phyloP scores from a whole-genome alignment of 495 filamentous ascomycete species.

The Patellaria atrata region DNA sequence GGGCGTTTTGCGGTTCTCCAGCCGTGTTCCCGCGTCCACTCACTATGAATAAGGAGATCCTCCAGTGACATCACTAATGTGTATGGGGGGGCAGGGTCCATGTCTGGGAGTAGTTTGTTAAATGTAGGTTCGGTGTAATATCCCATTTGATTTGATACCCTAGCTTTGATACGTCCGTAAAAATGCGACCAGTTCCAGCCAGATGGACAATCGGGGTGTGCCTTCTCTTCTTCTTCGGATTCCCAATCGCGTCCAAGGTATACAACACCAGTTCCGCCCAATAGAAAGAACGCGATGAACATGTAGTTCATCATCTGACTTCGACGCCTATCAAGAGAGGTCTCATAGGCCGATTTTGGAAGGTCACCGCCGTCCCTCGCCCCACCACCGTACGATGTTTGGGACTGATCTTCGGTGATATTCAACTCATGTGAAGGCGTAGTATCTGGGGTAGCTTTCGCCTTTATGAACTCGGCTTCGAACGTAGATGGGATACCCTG shows the following conservation, averaged over 20 bases:
- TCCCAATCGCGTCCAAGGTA: conserved; percentile 83
- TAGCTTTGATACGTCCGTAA: conserved; percentile 63
- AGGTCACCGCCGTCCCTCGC: conserved; percentile 34
- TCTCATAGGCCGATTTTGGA: conserved; percentile 75
- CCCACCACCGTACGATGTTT: conserved; percentile 21
- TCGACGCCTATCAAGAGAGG: conserved; percentile 70
- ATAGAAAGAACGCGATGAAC: conserved; percentile 40
- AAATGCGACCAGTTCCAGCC: conserved; percentile 60
- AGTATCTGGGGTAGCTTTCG: conserved; percentile 1
- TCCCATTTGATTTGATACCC: conserved; percentile 53
- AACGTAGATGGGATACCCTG: conserved; percentile 85
- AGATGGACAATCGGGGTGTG: conserved; percentile 54
- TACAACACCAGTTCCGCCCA: conserved; percentile 37
- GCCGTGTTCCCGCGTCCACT: conserved; percentile 85
- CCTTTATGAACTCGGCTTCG: conserved; percentile 44
- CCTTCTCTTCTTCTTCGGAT: conserved; percentile 48
- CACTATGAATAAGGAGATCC: conserved; percentile 83
- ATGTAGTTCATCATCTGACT: conserved; percentile 52
- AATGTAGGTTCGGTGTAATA: conserved; percentile 97
- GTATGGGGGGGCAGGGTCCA: conserved; percentile 65
- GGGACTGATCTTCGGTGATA: conserved; percentile 17
- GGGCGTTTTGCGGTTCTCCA: conserved; percentile 94
- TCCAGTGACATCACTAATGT: conserved; percentile 86
- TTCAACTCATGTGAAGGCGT: conserved; percentile 13
- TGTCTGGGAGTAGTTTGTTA: conserved; percentile 80